Base-by-base conservation (phyloP, 2,329 filamentous ascomycete species). In the Fusarium albidum region DNA sequence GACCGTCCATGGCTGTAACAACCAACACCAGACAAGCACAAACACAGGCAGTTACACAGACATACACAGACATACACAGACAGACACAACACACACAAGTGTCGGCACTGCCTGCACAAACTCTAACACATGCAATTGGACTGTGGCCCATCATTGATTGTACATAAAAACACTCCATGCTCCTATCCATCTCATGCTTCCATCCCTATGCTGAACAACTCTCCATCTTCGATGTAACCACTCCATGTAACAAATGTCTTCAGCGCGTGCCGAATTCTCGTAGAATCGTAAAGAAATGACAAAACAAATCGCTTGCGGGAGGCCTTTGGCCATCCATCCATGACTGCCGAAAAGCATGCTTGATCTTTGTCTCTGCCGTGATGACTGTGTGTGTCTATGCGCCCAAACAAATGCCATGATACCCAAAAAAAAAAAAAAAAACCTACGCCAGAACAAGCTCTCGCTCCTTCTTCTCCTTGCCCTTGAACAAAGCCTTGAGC, bases 401-500 rank as follows among this genome's bases (percentile, higher is more conserved):
- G 53, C 57, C 57, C 29, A 33, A 18, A 25, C 44, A 49, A 42
- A 28, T 46, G n/a, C n/a, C n/a, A 58, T 54, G 52, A 48, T 45
- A 14, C 39, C 11, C n/a, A 47, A 42, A 37, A 17, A 31, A 15
- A 29, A 31, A 6, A 31, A 61, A 50, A 43, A 14, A 50, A 49
- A 28, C 29, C 53, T 66, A 72, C 18, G 68, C 70, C 29, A 69
- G 49, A 35, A 72, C 69, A 33, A 71, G 50, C 26, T 68, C 68
- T 40, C 71, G 71, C 49, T 75, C 73, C 31, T 63, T 68, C 53
- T 77, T 77, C 69, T 81, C 81, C 71, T 82, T 84, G 71, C 76
- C 80, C 74, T 81, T 82, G 67, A 86, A 85, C 51, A 86, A 59
- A 3, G 77, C 71, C 73, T 84, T 85, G 57, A 86, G 76, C 81